A percentile compares a stretch with the other conserved stretches of the same genome.
These are phyloP conservation scores for Dothistroma pini DNA, from an alignment of 2,329 filamentous ascomycete species.

Conservation along the genomic window DNA sequence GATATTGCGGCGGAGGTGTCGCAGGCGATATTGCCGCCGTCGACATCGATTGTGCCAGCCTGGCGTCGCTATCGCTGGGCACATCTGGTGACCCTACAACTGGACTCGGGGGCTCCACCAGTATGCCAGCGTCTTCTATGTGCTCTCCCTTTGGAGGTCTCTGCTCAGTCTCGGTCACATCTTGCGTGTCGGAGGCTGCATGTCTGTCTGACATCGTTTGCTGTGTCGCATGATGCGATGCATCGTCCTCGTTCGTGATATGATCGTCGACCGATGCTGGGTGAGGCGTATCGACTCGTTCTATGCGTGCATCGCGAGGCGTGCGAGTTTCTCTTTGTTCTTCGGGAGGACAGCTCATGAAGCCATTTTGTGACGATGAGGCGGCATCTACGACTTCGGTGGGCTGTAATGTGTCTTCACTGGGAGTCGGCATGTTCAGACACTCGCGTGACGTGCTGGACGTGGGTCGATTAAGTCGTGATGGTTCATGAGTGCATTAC, in stretches of 20 bases:
- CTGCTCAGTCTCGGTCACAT: slow-evolving; percentile 12
- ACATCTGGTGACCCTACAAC: slow-evolving; percentile 27
- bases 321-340: slow-evolving; percentile 26
- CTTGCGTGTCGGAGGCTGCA: slow-evolving; percentile 30
- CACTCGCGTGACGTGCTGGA: slow-evolving; percentile 24
- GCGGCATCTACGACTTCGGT: slow-evolving; percentile 7
- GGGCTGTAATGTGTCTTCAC: slow-evolving; percentile 18
- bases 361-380: slow-evolving; percentile 9
- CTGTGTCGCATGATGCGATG: not conserved
- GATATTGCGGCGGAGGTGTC: slow-evolving; percentile 25
- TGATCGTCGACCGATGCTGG: slow-evolving; percentile 5
- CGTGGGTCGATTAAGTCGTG: slow-evolving; percentile 8
- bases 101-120: slow-evolving; percentile 27
- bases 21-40: slow-evolving; percentile 25
- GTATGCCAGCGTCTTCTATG: slow-evolving; percentile 38
- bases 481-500: slow-evolving; percentile 16
- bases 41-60: slow-evolving; percentile 30
- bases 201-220: slow-evolving; percentile 5
- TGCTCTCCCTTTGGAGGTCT: slow-evolving; percentile 39
- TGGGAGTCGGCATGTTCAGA: slow-evolving; percentile 24
- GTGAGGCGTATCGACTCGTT: slow-evolving; percentile 19
- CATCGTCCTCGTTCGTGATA: not conserved
- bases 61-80: slow-evolving; percentile 28
- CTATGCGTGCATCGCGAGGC: slow-evolving; percentile 29
- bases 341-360: slow-evolving; percentile 42